These are phyloP conservation scores for Fusarium temperatum DNA, from an alignment of 2,329 filamentous ascomycete genomes.

Conservation along the genomic window DNA sequence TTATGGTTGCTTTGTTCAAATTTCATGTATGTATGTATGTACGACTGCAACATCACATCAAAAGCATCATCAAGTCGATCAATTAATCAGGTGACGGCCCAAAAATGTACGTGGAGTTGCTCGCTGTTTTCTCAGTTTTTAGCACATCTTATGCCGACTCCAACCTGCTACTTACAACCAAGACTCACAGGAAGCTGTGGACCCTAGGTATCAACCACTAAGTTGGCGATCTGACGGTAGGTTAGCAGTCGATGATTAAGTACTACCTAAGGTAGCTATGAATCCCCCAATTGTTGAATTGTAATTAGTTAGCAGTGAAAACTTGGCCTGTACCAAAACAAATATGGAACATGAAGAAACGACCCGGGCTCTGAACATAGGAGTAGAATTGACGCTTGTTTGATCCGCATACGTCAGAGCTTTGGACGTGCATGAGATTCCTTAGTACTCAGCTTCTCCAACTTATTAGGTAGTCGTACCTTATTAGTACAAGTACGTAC, in stretches of 20 bases:
- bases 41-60: neutral
- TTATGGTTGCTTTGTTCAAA: neutral
- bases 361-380: neutral
- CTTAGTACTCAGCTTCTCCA: neutral
- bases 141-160: conserved; percentile 12
- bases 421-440: neutral
- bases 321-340: neutral
- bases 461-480: neutral
- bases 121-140: neutral
- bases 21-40: neutral
- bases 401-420: neutral
- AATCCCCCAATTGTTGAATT: neutral
- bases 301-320: neutral
- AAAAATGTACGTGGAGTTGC: conserved; percentile 11
- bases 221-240: too few species aligned
- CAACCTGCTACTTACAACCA: neutral
- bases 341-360: neutral
- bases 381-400: neutral
- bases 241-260: neutral
- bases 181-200: neutral
- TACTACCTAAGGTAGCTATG: neutral
- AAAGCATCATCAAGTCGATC: neutral
- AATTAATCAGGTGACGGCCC: neutral
- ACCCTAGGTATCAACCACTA: neutral
- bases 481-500: neutral